phyloP scores from a whole-genome alignment of 2,329 filamentous ascomycete genomes.

The Penicillium sp. region DNA sequence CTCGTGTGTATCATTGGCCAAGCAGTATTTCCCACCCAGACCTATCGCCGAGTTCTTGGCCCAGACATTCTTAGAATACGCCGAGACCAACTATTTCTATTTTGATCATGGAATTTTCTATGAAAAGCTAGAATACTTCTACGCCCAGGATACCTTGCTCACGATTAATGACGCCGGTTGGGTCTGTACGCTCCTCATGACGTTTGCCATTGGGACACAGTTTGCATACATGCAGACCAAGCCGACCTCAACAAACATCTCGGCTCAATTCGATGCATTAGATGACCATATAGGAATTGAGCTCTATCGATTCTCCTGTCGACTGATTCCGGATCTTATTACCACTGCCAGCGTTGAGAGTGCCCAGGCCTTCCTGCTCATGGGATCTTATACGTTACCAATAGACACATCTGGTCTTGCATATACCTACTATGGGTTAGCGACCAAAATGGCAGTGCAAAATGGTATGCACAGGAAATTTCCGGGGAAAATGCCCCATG shows the following conservation, averaged over 20 bases:
- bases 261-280: conserved; percentile 16
- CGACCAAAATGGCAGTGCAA: conserved; percentile 58
- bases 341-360: conserved; percentile 57
- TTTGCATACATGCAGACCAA: conserved; percentile 38
- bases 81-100: conserved; percentile 40
- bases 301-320: conserved; percentile 57
- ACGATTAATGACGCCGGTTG: conserved; percentile 33
- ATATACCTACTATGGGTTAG: conserved; percentile 58
- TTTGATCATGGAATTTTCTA: conserved; percentile 35
- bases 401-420: conserved; percentile 54
- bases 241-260: conserved; percentile 6
- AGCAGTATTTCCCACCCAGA: conserved; percentile 35
- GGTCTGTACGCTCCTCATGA: conserved; percentile 38
- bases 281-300: conserved; percentile 56
- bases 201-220: conserved; percentile 43
- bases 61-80: conserved; percentile 38
- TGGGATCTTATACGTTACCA: conserved; percentile 44
- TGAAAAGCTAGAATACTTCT: conserved; percentile 34
- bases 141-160: conserved; percentile 23
- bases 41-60: conserved; percentile 38
- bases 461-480: conserved; percentile 60
- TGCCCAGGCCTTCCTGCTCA: conserved; percentile 54
- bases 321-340: conserved; percentile 58
- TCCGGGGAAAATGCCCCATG: conserved; percentile 47
- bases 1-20: conserved; percentile 29